Base-by-base conservation (phyloP, 208 protist genomes). In the Leishmania lainsoni region DNA sequence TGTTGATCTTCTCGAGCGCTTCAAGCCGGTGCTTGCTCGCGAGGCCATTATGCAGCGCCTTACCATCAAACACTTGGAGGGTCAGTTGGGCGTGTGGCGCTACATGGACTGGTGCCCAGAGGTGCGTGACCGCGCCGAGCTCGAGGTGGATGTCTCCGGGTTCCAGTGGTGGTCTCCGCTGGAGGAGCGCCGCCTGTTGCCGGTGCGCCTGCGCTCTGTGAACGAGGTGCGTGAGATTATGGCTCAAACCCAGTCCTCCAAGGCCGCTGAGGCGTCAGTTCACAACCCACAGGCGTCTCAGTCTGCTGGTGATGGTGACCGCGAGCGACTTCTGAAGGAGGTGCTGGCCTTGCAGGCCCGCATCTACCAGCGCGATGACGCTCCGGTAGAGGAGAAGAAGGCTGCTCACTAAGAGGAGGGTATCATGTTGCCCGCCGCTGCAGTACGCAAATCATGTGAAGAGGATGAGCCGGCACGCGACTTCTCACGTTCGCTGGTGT, bases 61-160 rank as follows among this genome's bases (percentile, higher is more conserved):
- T 58, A 97, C 93, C 54, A 97, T 97, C 83, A 97, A 97, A 86
- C 94, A 98, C 78, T 89, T 98, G 75, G 95, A 98, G 85, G 95
- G 95, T 35, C 95, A 98, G 87, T 84, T 98, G 29, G 94, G 94
- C 80, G 89, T 98, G 72, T 98, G 94, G 92, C 92, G 95, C 72
- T 98, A 97, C 90, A 94, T 97, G 89, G 95, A 98, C 89, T 98
- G 95, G 95, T 97, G 94, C 87, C 95, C 95, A 42, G 95, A 98
- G 83, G 93, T 97, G 35, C 93, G 95, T 81, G 95, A 98, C 79
- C 92, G 93, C 63, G 94, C 95, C 39, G 95, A 98, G 86, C 86
- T 98, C 71, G 93, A 97, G 83, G 90, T 94, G 45, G 95, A 98
- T 76, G 81, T 96, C 49, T 92, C 85, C 51, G 93, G 94, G 66